Base-by-base conservation (phyloP, 805 yeast species). In the Dipodascus geniculatus region DNA sequence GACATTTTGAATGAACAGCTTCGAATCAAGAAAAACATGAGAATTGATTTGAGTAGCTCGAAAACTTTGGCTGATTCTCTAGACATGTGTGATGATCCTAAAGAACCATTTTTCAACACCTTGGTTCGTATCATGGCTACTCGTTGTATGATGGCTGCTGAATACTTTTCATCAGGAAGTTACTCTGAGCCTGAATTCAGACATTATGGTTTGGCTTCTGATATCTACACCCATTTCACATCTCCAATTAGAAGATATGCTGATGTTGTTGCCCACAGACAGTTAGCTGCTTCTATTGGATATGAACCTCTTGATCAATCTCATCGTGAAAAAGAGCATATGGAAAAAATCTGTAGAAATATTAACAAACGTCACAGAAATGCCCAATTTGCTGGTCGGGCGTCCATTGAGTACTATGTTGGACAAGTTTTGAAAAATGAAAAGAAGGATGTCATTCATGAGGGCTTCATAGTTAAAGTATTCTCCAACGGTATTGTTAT, bases 61-160 rank as follows among this genome's bases (percentile, higher is more conserved):
- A 87, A 83, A 63, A 86, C 96, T 0, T 76, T 93, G 48, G 98
- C 99, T 1, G 96, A 90, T 63, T 89, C 97, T 19, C 74, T 93
- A 51, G 99, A 93, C 66, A 76, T 87, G 55, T 88, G 96, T 69
- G 80, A 72, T 33, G 98, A 91, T 68, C 79, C 82, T 22, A 65
- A 78, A 0, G 98, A 93, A 68, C 84, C 90, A 3, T 93, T 87
- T 65, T 88, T 93, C 77, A 93, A 93, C 69, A 93, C 97, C 0
- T 75, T 93, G 61, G 75, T 91, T 3, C 82, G 99, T 68, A 93
- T 93, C 59, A 85, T 93, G 96, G 93, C 97, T 4, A 93, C 99
- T 0, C 79, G 99, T 63, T 91, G 98, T 71, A 93, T 93, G 99
- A 87, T 89, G 85, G 96, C 99, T 1, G 99, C 99, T 1, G 97